Base-by-base conservation (phyloP, 164 flowering plant species). In the Annona squamosa region DNA sequence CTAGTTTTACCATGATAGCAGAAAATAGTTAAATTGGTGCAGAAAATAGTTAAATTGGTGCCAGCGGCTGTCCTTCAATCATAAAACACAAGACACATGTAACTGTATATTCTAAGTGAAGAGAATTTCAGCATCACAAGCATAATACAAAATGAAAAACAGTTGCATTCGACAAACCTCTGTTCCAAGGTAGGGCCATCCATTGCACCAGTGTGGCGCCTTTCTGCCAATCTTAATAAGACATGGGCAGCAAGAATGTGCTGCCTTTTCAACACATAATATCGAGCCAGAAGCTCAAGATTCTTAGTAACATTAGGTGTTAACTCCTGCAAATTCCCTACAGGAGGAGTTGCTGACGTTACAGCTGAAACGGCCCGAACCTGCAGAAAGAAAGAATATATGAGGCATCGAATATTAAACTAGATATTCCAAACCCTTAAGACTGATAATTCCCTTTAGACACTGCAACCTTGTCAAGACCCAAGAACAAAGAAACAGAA, bases 211-310 rank as follows among this genome's bases (percentile, higher is more conserved):
- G 80, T 75, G 42, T 90, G 82, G n/a, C 88, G 97, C 77, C 95
- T 87, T 78, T 93, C 99, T 57, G 99, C 97, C 67, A 96, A 79
- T 75, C 93, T 87, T 68, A 96, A 81, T 78, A 96, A 79, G 48
- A 93, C 86, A 83, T 87, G 94, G 79, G 99, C 97, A 48, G 98
- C 99, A 79, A 92, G 93, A 41, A 84, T 26, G 84, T 96, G 98
- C 76, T 96, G 98, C 71, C 97, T 80, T 82, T 93, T 96, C 86
- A 86, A 73, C 71, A 96, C 98, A 84, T 96, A 96, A 76, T 90
- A 90, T 43, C 88, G 87, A 69, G 99, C 99, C 73, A 96, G 82
- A 82, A 96, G 93, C 71, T 96, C 97, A 75, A 82, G 85, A 81
- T 93, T 92, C 81, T 91, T 96, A 56, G 82, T 81, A 82, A 87